Evolutionary conservation across 106 monocot species (phyloP), one percentile per base, ranked within the genome.

Genomic region (Iris macrosiphon): DNA sequence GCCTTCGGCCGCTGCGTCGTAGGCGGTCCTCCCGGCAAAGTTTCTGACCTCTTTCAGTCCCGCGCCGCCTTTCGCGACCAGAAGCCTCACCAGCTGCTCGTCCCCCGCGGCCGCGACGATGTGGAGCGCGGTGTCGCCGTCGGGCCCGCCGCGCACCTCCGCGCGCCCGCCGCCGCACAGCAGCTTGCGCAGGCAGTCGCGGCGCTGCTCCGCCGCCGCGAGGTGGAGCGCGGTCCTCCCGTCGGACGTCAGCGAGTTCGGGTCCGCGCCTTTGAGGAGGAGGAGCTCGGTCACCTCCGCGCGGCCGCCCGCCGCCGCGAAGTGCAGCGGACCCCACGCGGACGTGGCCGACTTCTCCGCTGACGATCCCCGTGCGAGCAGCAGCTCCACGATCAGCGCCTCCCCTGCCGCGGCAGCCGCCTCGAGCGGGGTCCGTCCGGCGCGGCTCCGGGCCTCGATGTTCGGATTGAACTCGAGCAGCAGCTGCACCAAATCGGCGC

Each of bases 401-500:
- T 73, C 68, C 7, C 79, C 73, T 7, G 50, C 45, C 4, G 67
- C 72, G 2, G 68, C 52, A 2, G 79, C 72, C 13, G 68, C 52
- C 51, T 72, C 67, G 21, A 79, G 72, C 38, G 73, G 68, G 32
- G 73, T 59, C 52, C 59, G 7, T 16, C 78, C 62, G 7, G 45
- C 64, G 15, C 63, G 56, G 52, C 30, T 46, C 21, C 35, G 18
- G n/a, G 62, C 22, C 27, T 72, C 78, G 16, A 72, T 48, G 62
- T 72, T 39, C 4, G 78, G 57, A 3, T 49, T 55, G 62, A 62
- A 78, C 44, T 78, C 72, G 29, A 78, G 78, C 11, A 78, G 34
- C 26, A 78, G 40, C 72, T 78, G 78, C 12, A 78, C 78, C 24
- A 78, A 25, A 3, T 78, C 78, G 7, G 78, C 43, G 25, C 78